phyloP scores from a whole-genome alignment of 2,329 filamentous ascomycete genomes.

The Helminthosporium solani region DNA sequence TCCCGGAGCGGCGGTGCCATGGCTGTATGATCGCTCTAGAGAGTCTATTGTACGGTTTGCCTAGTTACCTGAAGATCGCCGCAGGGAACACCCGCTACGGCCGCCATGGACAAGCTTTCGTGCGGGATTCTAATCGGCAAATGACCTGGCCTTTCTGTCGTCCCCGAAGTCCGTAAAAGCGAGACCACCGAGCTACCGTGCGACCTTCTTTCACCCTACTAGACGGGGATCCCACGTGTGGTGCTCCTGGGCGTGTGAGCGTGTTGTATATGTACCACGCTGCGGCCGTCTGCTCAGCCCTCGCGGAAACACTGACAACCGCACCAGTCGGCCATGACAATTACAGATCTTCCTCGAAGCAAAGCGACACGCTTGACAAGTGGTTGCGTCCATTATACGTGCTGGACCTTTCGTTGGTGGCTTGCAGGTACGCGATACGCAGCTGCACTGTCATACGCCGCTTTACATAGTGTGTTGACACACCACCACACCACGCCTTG shows the following conservation, averaged over 20 bases:
- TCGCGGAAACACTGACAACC: not conserved
- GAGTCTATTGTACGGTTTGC: not conserved
- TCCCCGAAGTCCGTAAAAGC: constrained; percentile 2
- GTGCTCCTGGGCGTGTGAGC: not conserved
- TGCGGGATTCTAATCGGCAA: not conserved
- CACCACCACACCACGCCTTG: not conserved
- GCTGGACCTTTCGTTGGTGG: no score
- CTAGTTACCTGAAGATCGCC: constrained; percentile 1
- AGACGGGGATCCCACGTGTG: not conserved
- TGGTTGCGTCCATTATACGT: no score
- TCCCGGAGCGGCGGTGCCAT: constrained; percentile 5
- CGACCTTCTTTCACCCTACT: not conserved
- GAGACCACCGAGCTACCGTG: not conserved
- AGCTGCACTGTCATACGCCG: no score
- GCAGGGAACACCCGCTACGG: not conserved
- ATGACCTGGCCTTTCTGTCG: not conserved
- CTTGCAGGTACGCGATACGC: no score
- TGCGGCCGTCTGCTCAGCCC: not conserved
- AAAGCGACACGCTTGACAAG: no score
- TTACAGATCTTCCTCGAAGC: not conserved
- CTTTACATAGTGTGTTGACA: not conserved
- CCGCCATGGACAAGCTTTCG: not conserved
- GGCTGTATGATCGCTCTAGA: not conserved
- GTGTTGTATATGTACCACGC: not conserved
- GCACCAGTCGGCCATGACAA: not conserved